Conservation (phyloP, 257 asterid genomes). For the Plectranthus barbatus region DNA sequence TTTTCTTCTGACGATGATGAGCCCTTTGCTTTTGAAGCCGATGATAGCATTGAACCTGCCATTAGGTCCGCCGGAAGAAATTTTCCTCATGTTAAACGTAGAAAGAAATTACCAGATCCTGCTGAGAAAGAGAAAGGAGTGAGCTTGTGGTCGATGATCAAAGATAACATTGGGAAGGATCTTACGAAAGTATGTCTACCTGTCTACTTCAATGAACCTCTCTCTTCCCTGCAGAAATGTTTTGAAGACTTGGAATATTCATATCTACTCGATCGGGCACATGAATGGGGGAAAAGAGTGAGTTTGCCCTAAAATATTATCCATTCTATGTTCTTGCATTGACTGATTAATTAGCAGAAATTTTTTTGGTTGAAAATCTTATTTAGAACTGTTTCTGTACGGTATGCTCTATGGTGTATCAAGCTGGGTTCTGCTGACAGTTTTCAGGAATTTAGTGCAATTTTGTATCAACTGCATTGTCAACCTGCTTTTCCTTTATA, state of each 20-base stretch:
- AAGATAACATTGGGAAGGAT: conserved; percentile 94
- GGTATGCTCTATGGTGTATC: conserved; percentile 2
- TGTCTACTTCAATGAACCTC: conserved; percentile 93
- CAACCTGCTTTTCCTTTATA: background rate
- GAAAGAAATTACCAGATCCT: conserved; percentile 87
- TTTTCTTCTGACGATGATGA: conserved; percentile 66
- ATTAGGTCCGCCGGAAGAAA: conserved; percentile 55
- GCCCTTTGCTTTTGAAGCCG: conserved; percentile 46
- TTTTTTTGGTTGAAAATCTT: background rate
- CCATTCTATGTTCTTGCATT: conserved; percentile 1
- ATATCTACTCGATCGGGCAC: conserved; percentile 82
- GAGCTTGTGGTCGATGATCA: conserved; percentile 97
- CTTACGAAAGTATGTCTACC: conserved; percentile 96
- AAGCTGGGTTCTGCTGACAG: background rate
- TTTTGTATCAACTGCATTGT: background rate
- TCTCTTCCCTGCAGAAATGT: conserved; percentile 91
- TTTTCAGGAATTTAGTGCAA: background rate
- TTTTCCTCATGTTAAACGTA: conserved; percentile 63
- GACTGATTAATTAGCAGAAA: background rate
- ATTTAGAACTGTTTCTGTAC: background rate
- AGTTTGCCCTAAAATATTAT: conserved; percentile 17
- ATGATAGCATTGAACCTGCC: conserved; percentile 52
- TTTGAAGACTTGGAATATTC: conserved; percentile 91
- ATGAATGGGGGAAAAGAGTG: conserved; percentile 79
- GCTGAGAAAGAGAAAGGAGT: conserved; percentile 91